A percentile compares a stretch with the other conserved stretches of the same genome.
These are phyloP conservation scores for Xylariaceae sp. DNA, from an alignment of 2,329 filamentous ascomycete genomes.

Conservation along the genomic window DNA sequence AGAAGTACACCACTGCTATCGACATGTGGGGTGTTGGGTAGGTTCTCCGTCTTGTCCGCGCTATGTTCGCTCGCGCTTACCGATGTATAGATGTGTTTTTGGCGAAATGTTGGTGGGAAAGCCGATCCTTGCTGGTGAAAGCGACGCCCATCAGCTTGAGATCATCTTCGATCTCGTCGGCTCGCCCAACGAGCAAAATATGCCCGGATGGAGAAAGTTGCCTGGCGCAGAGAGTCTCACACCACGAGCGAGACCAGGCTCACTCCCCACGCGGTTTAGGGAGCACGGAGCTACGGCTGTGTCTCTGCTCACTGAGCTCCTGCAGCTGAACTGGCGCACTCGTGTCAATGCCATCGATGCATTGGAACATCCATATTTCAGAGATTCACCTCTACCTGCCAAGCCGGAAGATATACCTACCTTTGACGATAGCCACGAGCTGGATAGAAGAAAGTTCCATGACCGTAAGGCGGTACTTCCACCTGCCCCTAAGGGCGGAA, in stretches of 20 bases:
- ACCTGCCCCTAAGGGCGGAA: slow-evolving; percentile 87
- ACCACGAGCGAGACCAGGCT: slow-evolving; percentile 59
- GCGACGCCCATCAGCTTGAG: slow-evolving; percentile 84
- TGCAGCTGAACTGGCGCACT: slow-evolving; percentile 84
- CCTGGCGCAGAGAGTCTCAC: slow-evolving; percentile 77
- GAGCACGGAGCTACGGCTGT: slow-evolving; percentile 72
- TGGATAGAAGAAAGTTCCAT: slow-evolving; percentile 90
- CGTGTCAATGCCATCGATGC: slow-evolving; percentile 94
- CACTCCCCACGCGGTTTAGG: slow-evolving; percentile 70
- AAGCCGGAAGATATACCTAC: slow-evolving; percentile 81
- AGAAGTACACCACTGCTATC: slow-evolving; percentile 93
- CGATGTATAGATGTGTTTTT: slow-evolving; percentile 74
- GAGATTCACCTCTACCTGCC: slow-evolving; percentile 72
- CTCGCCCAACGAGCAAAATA: slow-evolving; percentile 81
- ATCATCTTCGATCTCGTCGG: slow-evolving; percentile 93
- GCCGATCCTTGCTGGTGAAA: slow-evolving; percentile 87
- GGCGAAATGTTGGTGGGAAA: slow-evolving; percentile 95
- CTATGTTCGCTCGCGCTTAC: slow-evolving; percentile 19
- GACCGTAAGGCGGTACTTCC: slow-evolving; percentile 81
- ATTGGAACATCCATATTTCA: slow-evolving; percentile 88
- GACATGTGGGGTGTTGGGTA: slow-evolving; percentile 98
- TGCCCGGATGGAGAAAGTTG: slow-evolving; percentile 85
- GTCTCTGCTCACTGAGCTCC: slow-evolving; percentile 74
- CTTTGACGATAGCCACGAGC: slow-evolving; percentile 93
- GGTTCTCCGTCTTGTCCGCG: slow-evolving; percentile 31